phyloP scores from a whole-genome alignment of 2,329 filamentous ascomycete genomes.

The Atkinsonella texensis region DNA sequence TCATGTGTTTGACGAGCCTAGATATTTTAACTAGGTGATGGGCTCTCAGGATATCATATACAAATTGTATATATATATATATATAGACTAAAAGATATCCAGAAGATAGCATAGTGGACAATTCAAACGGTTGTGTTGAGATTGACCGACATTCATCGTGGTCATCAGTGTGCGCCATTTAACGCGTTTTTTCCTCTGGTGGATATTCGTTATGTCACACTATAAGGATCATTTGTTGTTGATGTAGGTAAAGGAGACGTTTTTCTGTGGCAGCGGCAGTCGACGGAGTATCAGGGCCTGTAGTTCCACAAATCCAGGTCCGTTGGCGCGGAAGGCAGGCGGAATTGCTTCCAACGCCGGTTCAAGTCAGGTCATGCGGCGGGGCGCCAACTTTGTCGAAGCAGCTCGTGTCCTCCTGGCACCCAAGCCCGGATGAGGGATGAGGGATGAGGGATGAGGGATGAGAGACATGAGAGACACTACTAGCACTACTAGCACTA shows the following conservation, averaged over 20 bases:
- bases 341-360: slow-evolving; percentile 7
- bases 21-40: slow-evolving; percentile 44
- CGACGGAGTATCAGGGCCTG: slow-evolving; percentile 4
- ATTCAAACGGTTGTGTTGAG: background rate
- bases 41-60: background rate
- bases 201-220: too few relatives aligned
- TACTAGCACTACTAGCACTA: too few relatives aligned
- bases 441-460: too few relatives aligned
- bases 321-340: slow-evolving; percentile 6
- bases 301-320: slow-evolving; percentile 5
- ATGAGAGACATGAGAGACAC: too few relatives aligned
- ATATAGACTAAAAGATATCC: background rate
- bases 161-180: too few relatives aligned
- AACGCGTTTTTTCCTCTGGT: too few relatives aligned
- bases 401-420: too few relatives aligned
- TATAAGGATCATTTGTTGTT: too few relatives aligned
- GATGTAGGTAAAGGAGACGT: too few relatives aligned
- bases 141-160: too few relatives aligned
- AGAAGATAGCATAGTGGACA: background rate
- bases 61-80: background rate
- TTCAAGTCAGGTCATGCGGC: slow-evolving; percentile 1
- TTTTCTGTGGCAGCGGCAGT: slow-evolving; percentile 1
- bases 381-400: background rate
- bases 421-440: too few relatives aligned
- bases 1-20: slow-evolving; percentile 88